These are phyloP conservation scores for Penicillium taxi DNA, from an alignment of 495 filamentous ascomycete genomes.

Conservation along the genomic window DNA sequence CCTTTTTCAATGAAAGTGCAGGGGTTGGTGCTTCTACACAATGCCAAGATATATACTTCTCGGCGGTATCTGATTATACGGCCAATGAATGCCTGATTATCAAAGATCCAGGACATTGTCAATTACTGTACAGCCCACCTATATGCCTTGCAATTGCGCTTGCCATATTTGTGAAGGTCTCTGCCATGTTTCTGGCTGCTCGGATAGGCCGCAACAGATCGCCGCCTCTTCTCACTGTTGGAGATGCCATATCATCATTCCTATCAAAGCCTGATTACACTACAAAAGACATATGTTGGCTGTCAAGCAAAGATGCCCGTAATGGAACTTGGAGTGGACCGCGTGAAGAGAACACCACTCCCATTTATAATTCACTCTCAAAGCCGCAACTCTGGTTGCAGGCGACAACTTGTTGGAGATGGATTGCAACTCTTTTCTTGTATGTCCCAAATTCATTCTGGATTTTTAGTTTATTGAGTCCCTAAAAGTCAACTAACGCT, in stretches of 20 bases:
- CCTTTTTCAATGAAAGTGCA: neutral
- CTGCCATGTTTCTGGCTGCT: constrained; percentile 25
- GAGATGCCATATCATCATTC: constrained; percentile 24
- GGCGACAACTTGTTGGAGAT: too few relatives aligned
- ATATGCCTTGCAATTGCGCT: constrained; percentile 37
- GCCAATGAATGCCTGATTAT: constrained; percentile 7
- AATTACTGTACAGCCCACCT: constrained; percentile 35
- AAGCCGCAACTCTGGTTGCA: too few relatives aligned
- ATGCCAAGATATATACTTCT: constrained; percentile 31
- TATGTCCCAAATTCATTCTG: too few relatives aligned
- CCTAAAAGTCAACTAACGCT: too few relatives aligned
- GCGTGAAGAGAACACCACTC: too few relatives aligned
- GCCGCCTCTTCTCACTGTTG: constrained; percentile 13
- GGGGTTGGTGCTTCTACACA: constrained; percentile 4
- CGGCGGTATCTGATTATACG: neutral
- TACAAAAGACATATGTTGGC: constrained; percentile 15
- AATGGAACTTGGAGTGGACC: neutral
- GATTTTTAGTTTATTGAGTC: too few relatives aligned
- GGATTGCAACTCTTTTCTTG: too few relatives aligned
- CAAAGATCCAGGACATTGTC: constrained; percentile 25
- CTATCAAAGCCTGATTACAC: constrained; percentile 13
- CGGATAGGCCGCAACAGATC: neutral
- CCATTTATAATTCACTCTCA: too few relatives aligned
- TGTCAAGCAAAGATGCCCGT: constrained; percentile 2
- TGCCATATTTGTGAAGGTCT: constrained; percentile 31